Evolutionary conservation across 1,284 basidiomycete genomes (phyloP).

Genomic region (Inonotus hispidus): DNA sequence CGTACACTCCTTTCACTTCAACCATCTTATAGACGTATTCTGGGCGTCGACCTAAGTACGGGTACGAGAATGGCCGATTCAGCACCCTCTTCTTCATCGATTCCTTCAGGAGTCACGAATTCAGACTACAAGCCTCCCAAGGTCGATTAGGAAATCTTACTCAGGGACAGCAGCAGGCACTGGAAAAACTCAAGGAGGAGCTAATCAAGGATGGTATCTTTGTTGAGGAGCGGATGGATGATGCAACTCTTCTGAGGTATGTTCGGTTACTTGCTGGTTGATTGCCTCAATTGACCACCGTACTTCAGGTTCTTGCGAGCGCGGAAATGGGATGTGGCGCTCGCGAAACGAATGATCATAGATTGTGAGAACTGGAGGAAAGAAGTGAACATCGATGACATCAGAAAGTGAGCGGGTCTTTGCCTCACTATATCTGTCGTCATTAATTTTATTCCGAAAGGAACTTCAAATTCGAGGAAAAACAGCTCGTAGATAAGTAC

Average conservation of each 20-base stretch:
- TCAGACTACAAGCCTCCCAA: conserved; percentile 64
- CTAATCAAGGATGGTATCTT: conserved; percentile 58
- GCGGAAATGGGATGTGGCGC: conserved; percentile 83
- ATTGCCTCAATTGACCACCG: not conserved
- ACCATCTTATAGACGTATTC: not conserved
- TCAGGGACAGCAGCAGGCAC: conserved; percentile 61
- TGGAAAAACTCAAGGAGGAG: conserved; percentile 69
- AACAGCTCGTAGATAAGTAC: conserved; percentile 79
- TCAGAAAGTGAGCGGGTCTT: conserved; percentile 61
- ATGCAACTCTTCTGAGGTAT: conserved; percentile 71
- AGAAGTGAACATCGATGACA: conserved; percentile 84
- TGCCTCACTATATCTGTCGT: not conserved
- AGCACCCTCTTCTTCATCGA: not conserved
- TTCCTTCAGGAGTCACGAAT: conserved; percentile 37
- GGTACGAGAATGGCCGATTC: conserved; percentile 2
- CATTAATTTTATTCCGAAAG: conserved; percentile 34
- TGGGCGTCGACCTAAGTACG: not conserved
- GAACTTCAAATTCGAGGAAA: conserved; percentile 88
- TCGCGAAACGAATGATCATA: conserved; percentile 83
- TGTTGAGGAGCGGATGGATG: conserved; percentile 73
- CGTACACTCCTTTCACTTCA: not conserved
- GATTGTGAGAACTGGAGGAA: conserved; percentile 88
- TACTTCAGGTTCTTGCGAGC: conserved; percentile 78
- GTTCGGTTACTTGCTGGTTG: conserved; percentile 19
- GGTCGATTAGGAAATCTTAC: conserved; percentile 84